Evolutionary conservation across 257 asterid genomes (phyloP).

Genomic region (Lithospermum erythrorhizon): DNA sequence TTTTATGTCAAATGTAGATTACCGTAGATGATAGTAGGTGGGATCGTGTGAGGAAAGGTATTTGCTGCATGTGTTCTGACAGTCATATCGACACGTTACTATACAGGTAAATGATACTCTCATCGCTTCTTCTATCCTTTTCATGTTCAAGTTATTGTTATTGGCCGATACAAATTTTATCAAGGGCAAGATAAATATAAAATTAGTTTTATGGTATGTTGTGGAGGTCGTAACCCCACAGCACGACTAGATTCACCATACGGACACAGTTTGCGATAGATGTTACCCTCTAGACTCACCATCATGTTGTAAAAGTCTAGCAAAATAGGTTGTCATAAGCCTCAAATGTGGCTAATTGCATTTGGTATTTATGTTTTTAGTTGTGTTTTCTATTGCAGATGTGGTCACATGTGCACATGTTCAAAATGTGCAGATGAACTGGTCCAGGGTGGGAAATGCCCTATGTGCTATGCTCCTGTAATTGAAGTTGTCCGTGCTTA

Average conservation of each 20-base stretch:
- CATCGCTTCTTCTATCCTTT: too few species aligned
- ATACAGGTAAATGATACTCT: slow-evolving; percentile 47
- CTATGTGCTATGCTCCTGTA: slow-evolving; percentile 78
- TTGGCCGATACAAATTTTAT: too few species aligned
- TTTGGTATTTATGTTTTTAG: not conserved
- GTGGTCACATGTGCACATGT: slow-evolving; percentile 96
- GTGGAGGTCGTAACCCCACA: too few species aligned
- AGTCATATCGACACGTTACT: slow-evolving; percentile 60
- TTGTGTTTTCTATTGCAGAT: slow-evolving; percentile 28
- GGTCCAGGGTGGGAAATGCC: slow-evolving; percentile 59
- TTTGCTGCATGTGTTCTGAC: slow-evolving; percentile 64
- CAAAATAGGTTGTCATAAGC: not conserved
- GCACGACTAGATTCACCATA: too few species aligned
- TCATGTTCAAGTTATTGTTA: too few species aligned
- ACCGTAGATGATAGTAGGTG: slow-evolving; percentile 37
- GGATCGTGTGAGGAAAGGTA: slow-evolving; percentile 69
- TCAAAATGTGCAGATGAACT: slow-evolving; percentile 60
- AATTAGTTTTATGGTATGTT: too few species aligned
- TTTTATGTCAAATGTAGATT: slow-evolving; percentile 16
- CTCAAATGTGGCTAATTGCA: not conserved
- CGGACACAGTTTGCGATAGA: not conserved
- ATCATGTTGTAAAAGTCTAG: not conserved
- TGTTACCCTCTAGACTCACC: not conserved
- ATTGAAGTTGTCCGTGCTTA: slow-evolving; percentile 72
- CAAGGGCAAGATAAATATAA: too few species aligned